Conservation (phyloP, 345 rosid species). For the Rhodamnia argentea region DNA sequence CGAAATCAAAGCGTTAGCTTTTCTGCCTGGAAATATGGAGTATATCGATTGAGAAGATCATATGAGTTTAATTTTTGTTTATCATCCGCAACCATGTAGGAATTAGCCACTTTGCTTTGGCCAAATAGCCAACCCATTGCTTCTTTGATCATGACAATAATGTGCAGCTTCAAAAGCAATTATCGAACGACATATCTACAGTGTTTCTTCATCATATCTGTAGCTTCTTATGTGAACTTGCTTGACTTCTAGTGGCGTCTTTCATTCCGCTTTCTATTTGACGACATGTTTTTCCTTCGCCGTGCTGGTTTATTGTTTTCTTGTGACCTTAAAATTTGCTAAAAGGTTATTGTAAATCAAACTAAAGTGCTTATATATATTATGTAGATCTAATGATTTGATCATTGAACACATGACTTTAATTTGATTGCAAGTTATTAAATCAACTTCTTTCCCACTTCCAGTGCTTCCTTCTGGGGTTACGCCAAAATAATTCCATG, state of each 20-base stretch:
- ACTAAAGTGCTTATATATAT: not conserved
- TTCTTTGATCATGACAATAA: not conserved
- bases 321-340: not conserved
- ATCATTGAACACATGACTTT: not conserved
- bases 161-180: not conserved
- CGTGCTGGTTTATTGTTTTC: not conserved
- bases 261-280: not conserved
- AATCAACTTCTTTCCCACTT: not conserved
- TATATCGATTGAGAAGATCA: not conserved
- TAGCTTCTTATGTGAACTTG: not conserved
- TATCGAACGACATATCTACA: not conserved
- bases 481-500: not conserved
- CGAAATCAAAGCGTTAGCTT: not conserved
- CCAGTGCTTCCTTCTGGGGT: not conserved
- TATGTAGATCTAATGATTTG: not conserved
- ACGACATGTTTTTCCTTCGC: not conserved
- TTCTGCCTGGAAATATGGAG: not conserved
- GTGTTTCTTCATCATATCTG: not conserved
- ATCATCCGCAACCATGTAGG: not conserved
- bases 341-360: not conserved
- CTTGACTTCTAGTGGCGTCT: not conserved
- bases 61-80: not conserved
- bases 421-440: not conserved
- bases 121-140: not conserved
- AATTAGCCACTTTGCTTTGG: not conserved